Evolutionary conservation across 306 rosid species (phyloP).

Genomic region (Hylodesmum podocarpum): DNA sequence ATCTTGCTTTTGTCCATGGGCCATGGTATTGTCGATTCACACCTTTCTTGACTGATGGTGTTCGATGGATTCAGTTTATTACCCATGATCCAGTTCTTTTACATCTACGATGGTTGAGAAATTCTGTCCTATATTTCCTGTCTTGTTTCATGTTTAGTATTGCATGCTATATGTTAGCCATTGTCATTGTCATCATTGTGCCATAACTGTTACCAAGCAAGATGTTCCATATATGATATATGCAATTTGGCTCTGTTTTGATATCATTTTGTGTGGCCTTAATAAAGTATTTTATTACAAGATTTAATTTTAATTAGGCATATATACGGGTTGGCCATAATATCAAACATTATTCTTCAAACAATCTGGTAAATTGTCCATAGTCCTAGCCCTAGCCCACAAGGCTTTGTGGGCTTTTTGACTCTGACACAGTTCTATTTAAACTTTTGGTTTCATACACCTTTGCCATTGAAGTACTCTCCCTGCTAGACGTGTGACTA

Average conservation of each 20-base stretch:
- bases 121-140: neutral
- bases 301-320: neutral
- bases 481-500: neutral
- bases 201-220: neutral
- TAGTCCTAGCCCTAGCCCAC: neutral
- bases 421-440: neutral
- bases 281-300: no score
- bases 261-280: neutral
- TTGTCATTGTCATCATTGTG: neutral
- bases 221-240: neutral
- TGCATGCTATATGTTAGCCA: neutral
- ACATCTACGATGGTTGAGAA: neutral
- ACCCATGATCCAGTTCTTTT: neutral
- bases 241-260: neutral
- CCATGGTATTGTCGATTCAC: neutral
- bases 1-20: neutral
- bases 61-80: neutral
- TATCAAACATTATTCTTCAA: no score
- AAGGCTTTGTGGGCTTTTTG: neutral
- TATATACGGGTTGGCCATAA: neutral
- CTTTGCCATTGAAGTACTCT: neutral
- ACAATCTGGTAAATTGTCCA: neutral
- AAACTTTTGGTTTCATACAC: neutral
- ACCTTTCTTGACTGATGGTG: neutral
- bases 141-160: neutral